A percentile compares a stretch with the other conserved stretches of the same genome.
phyloP scores from a whole-genome alignment of 192 early-diverging fungal genomes.

The Coemansia sp. region DNA sequence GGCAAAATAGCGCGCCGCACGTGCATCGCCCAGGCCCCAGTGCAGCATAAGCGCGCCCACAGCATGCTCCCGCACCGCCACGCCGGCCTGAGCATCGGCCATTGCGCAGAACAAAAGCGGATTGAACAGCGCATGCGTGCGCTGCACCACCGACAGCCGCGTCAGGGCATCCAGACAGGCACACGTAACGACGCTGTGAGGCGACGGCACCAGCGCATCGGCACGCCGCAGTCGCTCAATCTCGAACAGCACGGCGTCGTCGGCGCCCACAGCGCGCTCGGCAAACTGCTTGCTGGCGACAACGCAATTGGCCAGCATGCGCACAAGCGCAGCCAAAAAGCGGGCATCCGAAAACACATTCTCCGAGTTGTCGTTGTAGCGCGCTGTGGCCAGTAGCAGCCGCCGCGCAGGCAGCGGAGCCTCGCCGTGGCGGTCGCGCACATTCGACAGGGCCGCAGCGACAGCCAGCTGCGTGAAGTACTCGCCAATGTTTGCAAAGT shows the following conservation, averaged over 20 bases:
- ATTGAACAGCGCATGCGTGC: conserved; percentile 68
- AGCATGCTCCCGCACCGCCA: conserved; percentile 67
- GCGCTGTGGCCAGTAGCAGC: conserved; percentile 74
- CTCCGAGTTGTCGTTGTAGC: conserved; percentile 91
- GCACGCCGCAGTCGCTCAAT: conserved; percentile 74
- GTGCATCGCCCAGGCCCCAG: conserved; percentile 58
- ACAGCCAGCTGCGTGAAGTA: conserved; percentile 91
- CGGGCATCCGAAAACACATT: conserved; percentile 83
- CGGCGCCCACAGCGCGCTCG: conserved; percentile 5
- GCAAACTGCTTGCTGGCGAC: conserved; percentile 45
- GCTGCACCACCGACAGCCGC: conserved; percentile 62
- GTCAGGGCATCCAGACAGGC: conserved; percentile 73
- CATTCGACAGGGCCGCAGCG: conserved; percentile 68
- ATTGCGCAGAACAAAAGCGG: conserved; percentile 71
- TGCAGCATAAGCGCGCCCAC: conserved; percentile 76
- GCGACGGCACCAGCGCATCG: conserved; percentile 82
- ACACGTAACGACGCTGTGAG: conserved; percentile 81
- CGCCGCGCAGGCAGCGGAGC: conserved; percentile 63
- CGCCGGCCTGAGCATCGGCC: conserved; percentile 69
- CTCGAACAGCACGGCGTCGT: conserved; percentile 54
- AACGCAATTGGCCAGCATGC: conserved; percentile 64
- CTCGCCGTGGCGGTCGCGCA: conserved; percentile 63
- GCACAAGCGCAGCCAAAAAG: conserved; percentile 75
- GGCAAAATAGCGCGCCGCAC: conserved; percentile 21
- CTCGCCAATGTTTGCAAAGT: conserved; percentile 82